Evolutionary conservation across 1,139 yeast genomes (phyloP).

Genomic region (Geotrichum siamense): DNA sequence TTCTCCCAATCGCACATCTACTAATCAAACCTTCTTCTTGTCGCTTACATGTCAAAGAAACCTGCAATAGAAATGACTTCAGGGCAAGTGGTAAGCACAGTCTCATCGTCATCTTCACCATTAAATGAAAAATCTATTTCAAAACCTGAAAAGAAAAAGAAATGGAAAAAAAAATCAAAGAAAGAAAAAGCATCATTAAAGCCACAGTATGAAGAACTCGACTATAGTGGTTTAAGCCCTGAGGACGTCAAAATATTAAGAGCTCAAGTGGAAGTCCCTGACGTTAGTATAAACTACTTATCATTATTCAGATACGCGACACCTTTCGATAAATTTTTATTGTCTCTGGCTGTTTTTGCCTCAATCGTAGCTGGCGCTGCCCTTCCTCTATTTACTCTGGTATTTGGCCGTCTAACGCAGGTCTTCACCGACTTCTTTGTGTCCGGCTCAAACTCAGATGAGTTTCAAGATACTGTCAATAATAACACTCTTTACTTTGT

Average conservation of each 20-base stretch:
- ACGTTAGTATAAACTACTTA: constrained; percentile 27
- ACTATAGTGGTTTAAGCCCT: constrained; percentile 25
- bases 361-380: constrained; percentile 37
- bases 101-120: constrained; percentile 1
- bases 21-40: no score
- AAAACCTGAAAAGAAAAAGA: not conserved
- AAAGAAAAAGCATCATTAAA: constrained; percentile 3
- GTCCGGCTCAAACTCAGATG: constrained; percentile 25
- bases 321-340: constrained; percentile 26
- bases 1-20: no score
- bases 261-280: constrained; percentile 29
- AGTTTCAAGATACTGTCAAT: constrained; percentile 32
- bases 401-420: constrained; percentile 37
- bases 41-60: no score
- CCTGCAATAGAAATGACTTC: no score
- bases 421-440: constrained; percentile 34
- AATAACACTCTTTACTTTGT: constrained; percentile 36
- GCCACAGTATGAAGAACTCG: constrained; percentile 5
- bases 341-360: constrained; percentile 29
- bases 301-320: constrained; percentile 36
- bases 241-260: constrained; percentile 33
- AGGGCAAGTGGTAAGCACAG: not conserved
- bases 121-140: not conserved
- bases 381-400: constrained; percentile 37
- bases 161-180: not conserved